Evolutionary conservation across 2,329 filamentous ascomycete species (phyloP).

Genomic region (Aspergillus udagawae): DNA sequence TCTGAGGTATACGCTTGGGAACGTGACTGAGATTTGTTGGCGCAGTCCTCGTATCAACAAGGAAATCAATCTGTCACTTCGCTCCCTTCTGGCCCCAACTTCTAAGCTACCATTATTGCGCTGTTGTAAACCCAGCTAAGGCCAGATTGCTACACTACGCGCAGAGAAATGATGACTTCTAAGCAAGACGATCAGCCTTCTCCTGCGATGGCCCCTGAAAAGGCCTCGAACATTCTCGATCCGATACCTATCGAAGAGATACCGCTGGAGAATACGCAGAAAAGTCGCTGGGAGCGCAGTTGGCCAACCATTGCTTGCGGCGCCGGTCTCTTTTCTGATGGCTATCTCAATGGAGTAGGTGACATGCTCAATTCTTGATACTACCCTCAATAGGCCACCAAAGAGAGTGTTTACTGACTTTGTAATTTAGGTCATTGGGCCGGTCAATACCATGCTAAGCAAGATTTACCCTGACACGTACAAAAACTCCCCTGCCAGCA

Average conservation of each 20-base stretch:
- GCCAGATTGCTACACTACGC: not conserved
- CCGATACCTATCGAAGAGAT: slow-evolving; percentile 14
- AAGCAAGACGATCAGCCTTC: not conserved
- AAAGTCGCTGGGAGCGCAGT: slow-evolving; percentile 50
- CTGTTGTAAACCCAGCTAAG: not conserved
- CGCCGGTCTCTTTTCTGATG: slow-evolving; percentile 85
- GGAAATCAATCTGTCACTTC: not conserved
- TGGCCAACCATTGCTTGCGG: slow-evolving; percentile 84
- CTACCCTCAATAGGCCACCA: not conserved
- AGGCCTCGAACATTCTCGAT: not conserved
- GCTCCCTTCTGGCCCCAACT: not conserved
- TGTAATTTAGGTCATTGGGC: slow-evolving; percentile 66
- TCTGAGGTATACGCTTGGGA: not conserved
- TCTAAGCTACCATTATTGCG: not conserved
- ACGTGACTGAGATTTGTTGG: not conserved
- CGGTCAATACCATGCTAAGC: slow-evolving; percentile 72
- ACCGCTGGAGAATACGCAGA: slow-evolving; percentile 25
- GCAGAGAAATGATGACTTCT: not conserved
- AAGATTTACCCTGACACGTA: slow-evolving; percentile 68
- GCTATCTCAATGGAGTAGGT: slow-evolving; percentile 80
- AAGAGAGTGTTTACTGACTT: not conserved
- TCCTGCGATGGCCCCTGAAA: slow-evolving; percentile 1
- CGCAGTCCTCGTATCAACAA: not conserved
- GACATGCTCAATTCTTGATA: not conserved
- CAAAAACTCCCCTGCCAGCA: slow-evolving; percentile 61